Conservation (phyloP, 805 yeast species). For the Candida sanyiensis region DNA sequence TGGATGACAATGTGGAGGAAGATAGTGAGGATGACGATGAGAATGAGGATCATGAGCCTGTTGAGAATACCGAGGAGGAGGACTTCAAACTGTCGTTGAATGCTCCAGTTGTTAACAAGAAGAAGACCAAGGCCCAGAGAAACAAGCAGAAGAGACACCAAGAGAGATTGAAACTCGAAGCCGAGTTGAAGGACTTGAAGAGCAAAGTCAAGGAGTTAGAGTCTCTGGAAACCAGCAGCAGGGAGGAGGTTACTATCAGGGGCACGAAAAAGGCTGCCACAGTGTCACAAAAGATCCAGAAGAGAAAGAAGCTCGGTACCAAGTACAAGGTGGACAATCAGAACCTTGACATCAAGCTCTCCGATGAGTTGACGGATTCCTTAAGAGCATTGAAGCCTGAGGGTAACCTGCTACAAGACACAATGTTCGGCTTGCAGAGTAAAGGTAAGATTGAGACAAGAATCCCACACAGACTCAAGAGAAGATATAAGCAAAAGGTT, state of each 20-base stretch:
- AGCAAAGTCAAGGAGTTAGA: constrained; percentile 54
- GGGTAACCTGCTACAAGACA: constrained; percentile 79
- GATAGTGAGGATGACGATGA: constrained; percentile 34
- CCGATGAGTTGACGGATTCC: constrained; percentile 84
- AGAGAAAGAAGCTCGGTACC: constrained; percentile 38
- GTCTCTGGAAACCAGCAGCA: constrained; percentile 31
- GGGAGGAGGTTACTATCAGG: constrained; percentile 9
- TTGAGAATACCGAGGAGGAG: too few relatives aligned
- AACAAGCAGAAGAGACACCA: constrained; percentile 61
- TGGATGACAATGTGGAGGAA: constrained; percentile 53
- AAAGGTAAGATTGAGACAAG: constrained; percentile 85
- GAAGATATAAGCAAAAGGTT: constrained; percentile 65
- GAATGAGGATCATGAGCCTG: constrained; percentile 25
- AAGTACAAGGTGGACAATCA: constrained; percentile 42
- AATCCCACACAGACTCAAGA: constrained; percentile 54
- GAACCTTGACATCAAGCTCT: constrained; percentile 67
- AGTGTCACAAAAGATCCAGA: constrained; percentile 28
- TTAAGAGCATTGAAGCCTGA: constrained; percentile 83
- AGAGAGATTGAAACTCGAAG: constrained; percentile 50
- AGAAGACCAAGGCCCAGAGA: constrained; percentile 74
- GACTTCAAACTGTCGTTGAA: constrained; percentile 59
- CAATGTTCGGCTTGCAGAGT: constrained; percentile 75
- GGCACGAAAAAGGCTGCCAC: constrained; percentile 16
- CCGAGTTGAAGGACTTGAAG: constrained; percentile 54
- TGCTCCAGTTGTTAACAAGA: constrained; percentile 58